Percentiles rank a stretch among this genome's conserved stretches.
These are phyloP conservation scores for Exophiala lecanii-corni DNA, from an alignment of 2,329 filamentous ascomycete species.

Conservation along the genomic window DNA sequence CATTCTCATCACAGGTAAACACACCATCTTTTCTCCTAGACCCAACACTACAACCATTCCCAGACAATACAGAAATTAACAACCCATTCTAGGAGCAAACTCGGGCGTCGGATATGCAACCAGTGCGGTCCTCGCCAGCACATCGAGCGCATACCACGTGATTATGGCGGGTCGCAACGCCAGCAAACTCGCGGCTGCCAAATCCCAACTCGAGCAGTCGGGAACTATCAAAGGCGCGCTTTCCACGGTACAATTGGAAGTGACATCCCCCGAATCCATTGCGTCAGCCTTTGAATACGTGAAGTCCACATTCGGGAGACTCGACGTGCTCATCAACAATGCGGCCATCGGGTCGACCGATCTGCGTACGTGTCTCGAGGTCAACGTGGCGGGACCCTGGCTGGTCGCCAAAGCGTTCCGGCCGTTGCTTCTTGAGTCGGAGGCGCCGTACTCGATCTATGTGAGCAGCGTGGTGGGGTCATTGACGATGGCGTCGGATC, in stretches of 20 bases:
- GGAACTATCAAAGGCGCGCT: slow-evolving; percentile 19
- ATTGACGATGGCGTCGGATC: slow-evolving; percentile 11
- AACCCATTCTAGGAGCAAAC: slow-evolving; percentile 29
- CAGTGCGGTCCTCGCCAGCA: slow-evolving; percentile 19
- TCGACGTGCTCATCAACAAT: slow-evolving; percentile 35
- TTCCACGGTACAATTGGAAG: slow-evolving; percentile 31
- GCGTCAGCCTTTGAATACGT: slow-evolving; percentile 28
- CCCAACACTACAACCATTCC: too few species aligned
- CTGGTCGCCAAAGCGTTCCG: slow-evolving; percentile 32
- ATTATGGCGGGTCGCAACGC: slow-evolving; percentile 13
- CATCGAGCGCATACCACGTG: slow-evolving; percentile 24
- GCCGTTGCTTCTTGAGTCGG: slow-evolving; percentile 32
- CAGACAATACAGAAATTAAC: too few species aligned
- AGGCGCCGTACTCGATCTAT: slow-evolving; percentile 32
- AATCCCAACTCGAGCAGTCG: slow-evolving; percentile 7
- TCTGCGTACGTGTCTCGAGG: slow-evolving; percentile 29
- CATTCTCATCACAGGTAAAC: slow-evolving; percentile 12
- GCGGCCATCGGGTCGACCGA: slow-evolving; percentile 20
- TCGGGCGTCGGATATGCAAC: slow-evolving; percentile 28
- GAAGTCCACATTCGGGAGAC: slow-evolving; percentile 27
- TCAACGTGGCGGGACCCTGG: slow-evolving; percentile 35
- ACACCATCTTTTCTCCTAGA: neutral
- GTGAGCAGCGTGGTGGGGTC: slow-evolving; percentile 33
- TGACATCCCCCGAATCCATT: slow-evolving; percentile 29
- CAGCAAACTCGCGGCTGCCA: slow-evolving; percentile 7